Evolutionary conservation across 73 alveolate species (phyloP).

Genomic region (Paramecium caudatum): DNA sequence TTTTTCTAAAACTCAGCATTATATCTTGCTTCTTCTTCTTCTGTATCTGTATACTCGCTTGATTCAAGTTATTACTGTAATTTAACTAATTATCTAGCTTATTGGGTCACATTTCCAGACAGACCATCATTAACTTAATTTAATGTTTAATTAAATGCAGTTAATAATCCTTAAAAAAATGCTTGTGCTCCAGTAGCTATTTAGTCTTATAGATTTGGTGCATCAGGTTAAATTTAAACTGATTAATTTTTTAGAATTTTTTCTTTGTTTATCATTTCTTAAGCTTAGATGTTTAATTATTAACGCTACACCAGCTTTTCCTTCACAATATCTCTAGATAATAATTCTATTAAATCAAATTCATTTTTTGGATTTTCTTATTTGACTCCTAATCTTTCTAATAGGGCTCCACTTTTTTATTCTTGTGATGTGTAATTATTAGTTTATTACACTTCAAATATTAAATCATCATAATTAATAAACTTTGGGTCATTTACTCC

Average conservation of each 20-base stretch:
- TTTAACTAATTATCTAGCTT: neutral
- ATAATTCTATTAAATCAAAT: conserved; percentile 43
- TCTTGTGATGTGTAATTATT: conserved; percentile 27
- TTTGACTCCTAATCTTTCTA: conserved; percentile 61
- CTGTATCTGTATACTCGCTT: neutral
- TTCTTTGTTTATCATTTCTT: conserved; percentile 5
- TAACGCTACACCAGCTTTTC: conserved; percentile 16
- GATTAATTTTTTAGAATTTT: conserved; percentile 42
- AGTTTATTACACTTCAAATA: neutral
- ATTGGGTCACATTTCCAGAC: conserved; percentile 17
- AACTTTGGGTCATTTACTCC: conserved; percentile 19
- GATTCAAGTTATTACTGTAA: conserved; percentile 40
- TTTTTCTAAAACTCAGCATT: conserved; percentile 1
- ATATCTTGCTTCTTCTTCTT: conserved; percentile 57
- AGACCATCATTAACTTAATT: conserved; percentile 43
- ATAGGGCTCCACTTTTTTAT: conserved; percentile 41
- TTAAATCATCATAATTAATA: conserved; percentile 51
- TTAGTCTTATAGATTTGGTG: conserved; percentile 38
- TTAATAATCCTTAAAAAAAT: conserved; percentile 33
- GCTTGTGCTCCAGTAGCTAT: conserved; percentile 66
- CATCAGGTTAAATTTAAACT: conserved; percentile 20
- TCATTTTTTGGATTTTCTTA: conserved; percentile 65
- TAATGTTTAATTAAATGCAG: conserved; percentile 50
- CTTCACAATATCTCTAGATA: conserved; percentile 49
- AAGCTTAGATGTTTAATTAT: neutral